phyloP scores from a whole-genome alignment of 768 basidiomycete species.

The Candolleomyces efflorescens region DNA sequence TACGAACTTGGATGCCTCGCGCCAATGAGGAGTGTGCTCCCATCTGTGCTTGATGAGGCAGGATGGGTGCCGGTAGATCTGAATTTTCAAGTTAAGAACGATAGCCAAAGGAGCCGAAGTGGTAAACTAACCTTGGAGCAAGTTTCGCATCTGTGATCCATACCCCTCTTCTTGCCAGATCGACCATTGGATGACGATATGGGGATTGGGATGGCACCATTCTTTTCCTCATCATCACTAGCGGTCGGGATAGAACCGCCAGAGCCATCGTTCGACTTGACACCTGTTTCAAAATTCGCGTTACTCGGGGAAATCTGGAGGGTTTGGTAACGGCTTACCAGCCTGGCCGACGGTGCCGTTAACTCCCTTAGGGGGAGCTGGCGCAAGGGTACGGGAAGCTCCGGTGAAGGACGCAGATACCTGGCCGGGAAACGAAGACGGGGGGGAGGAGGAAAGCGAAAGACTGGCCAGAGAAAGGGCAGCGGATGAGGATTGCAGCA shows the following conservation, averaged over 20 bases:
- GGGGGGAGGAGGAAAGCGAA: slow-evolving; percentile 39
- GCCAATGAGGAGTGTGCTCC: slow-evolving; percentile 98
- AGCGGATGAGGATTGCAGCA: slow-evolving; percentile 27
- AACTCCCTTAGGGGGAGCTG: slow-evolving; percentile 14
- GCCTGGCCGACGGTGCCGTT: slow-evolving; percentile 16
- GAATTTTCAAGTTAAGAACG: slow-evolving; percentile 4
- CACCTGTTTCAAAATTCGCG: neutral
- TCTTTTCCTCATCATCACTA: slow-evolving; percentile 5
- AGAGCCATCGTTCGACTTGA: slow-evolving; percentile 17
- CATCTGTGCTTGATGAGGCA: slow-evolving; percentile 97
- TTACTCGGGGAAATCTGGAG: neutral
- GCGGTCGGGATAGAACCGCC: slow-evolving; percentile 12
- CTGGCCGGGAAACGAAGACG: slow-evolving; percentile 18
- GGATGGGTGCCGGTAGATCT: slow-evolving; percentile 89
- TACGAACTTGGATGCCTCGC: slow-evolving; percentile 84
- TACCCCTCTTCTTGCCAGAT: slow-evolving; percentile 72
- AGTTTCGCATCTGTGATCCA: slow-evolving; percentile 88
- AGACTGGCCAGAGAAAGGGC: slow-evolving; percentile 43
- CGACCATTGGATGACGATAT: slow-evolving; percentile 12
- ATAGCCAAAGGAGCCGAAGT: slow-evolving; percentile 7
- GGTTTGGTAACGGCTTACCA: no score
- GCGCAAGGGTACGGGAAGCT: slow-evolving; percentile 19
- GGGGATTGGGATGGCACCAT: slow-evolving; percentile 33
- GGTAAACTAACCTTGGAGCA: slow-evolving; percentile 78
- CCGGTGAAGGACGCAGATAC: slow-evolving; percentile 21